A percentile compares a stretch with the other conserved stretches of the same genome.
Conservation (phyloP, 768 basidiomycete species). For the Chalciporus chontae region DNA sequence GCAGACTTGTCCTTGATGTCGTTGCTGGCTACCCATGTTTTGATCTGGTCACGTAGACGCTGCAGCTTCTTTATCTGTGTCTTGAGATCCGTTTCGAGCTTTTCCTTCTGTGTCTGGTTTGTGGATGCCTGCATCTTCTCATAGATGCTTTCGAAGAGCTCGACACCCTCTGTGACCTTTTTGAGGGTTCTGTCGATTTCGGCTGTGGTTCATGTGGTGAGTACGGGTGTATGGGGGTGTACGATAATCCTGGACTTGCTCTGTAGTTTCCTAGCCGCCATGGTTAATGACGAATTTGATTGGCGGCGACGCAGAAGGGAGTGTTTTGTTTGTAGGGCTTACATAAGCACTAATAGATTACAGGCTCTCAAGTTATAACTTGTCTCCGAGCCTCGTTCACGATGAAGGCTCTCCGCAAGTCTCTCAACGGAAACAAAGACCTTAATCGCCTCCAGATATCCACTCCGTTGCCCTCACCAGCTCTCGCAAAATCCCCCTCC, state of each 20-base stretch:
- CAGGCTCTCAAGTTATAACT: neutral
- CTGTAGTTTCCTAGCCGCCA: slow-evolving; percentile 91
- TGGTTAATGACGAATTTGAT: slow-evolving; percentile 35
- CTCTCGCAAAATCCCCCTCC: slow-evolving; percentile 62
- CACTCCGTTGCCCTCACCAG: slow-evolving; percentile 63
- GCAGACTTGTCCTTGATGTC: slow-evolving; percentile 98
- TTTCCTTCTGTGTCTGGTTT: slow-evolving; percentile 98
- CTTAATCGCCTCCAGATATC: slow-evolving; percentile 60
- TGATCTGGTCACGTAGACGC: slow-evolving; percentile 81
- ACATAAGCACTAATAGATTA: slow-evolving; percentile 22
- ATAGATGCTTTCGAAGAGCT: slow-evolving; percentile 92
- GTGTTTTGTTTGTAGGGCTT: slow-evolving; percentile 12
- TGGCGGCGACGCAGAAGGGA: slow-evolving; percentile 1
- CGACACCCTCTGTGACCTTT: slow-evolving; percentile 94
- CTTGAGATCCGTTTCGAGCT: slow-evolving; percentile 91
- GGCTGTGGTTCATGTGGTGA: slow-evolving; percentile 46
- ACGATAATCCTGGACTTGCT: slow-evolving; percentile 40
- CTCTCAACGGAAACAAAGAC: slow-evolving; percentile 66
- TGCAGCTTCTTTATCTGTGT: slow-evolving; percentile 98
- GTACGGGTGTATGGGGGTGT: neutral
- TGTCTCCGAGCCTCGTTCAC: slow-evolving; percentile 10
- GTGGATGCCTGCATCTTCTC: slow-evolving; percentile 97
- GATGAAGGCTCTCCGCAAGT: slow-evolving; percentile 86
- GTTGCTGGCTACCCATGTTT: slow-evolving; percentile 94
- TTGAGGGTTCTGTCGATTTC: slow-evolving; percentile 99